phyloP scores from a whole-genome alignment of 2,329 filamentous ascomycete species.

The Bisporella sp. region DNA sequence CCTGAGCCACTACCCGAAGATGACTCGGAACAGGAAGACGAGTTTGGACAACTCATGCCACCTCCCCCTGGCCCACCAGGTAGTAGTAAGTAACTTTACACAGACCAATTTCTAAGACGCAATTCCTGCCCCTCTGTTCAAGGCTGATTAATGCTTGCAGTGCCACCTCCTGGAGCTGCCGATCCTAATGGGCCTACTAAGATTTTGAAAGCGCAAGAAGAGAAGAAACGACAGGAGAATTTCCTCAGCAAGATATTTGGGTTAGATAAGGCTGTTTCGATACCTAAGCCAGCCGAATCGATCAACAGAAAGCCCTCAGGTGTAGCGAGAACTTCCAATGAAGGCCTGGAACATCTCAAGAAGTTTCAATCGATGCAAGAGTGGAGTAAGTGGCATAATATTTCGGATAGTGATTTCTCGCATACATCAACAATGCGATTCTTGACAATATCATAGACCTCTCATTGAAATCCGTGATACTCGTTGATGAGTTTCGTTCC shows the following conservation, averaged over 20 bases:
- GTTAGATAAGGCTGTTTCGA: conserved; percentile 28
- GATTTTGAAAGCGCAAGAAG: conserved; percentile 42
- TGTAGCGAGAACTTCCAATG: too few relatives aligned
- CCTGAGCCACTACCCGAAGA: conserved; percentile 35
- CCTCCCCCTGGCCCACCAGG: conserved; percentile 11
- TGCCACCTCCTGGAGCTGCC: not conserved
- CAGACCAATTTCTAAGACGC: too few relatives aligned
- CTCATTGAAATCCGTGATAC: too few relatives aligned
- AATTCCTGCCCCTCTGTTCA: not conserved
- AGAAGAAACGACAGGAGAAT: conserved; percentile 47
- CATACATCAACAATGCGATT: too few relatives aligned
- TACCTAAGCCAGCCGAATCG: conserved; percentile 2
- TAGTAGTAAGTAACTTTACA: not conserved
- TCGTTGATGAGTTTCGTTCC: too few relatives aligned
- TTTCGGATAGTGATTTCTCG: too few relatives aligned
- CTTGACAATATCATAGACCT: too few relatives aligned
- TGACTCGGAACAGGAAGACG: conserved; percentile 48
- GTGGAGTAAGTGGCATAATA: too few relatives aligned
- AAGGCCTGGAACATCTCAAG: too few relatives aligned
- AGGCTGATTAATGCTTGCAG: not conserved
- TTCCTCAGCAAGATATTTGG: conserved; percentile 47
- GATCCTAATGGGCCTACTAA: conserved; percentile 38
- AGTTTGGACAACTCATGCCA: conserved; percentile 38
- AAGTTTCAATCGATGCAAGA: too few relatives aligned
- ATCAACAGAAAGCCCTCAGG: too few relatives aligned